Base-by-base conservation (phyloP, 805 yeast genomes). In the Candida nonsorbophila region DNA sequence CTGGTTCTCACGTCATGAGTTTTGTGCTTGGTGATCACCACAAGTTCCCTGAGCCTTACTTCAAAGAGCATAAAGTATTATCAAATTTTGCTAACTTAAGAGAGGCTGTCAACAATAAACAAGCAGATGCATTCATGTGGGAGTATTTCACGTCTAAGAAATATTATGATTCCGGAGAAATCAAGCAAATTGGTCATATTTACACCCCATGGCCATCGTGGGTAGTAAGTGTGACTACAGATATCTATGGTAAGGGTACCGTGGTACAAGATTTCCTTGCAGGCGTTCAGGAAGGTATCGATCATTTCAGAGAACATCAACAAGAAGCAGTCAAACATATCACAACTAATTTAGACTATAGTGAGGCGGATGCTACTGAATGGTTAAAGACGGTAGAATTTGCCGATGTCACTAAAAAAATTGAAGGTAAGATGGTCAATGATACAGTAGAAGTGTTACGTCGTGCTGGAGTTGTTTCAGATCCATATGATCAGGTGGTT, bases 171-270 rank as follows among this genome's bases (percentile, higher is more conserved):
- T 69, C 60, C 32, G 71, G 74, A 13, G 96, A 86, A 45, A 79
- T 88, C 57, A 84, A 82, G 57, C 65, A 73, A 42, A 77, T 87
- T 36, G 97, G 95, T 10, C 84, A 83, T 41, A 86, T 87, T 33
- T 84, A 82, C 57, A 87, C 97, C 1, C 97, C 97, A 12, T 87
- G 97, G 97, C 90, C 96, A 7, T 83, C 94, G 2, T 87, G 96
- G 96, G 88, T 85, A 10, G 68, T 86, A 27, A 74, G 77, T 13
- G 76, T 76, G 4, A 55, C 68, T 30, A 47, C 58, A 58, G 49
- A 37, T 6, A 30, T 45, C 16, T 7, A 18, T 10, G 7, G 9
- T 7, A 18, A 18, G 20, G n/a, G n/a, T n/a, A n/a, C n/a, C n/a
- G 10, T 18, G 7, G 30, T 47, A 8, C 44, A 46, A 15, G 51